Conservation (phyloP, 352 stramenopile species). For the Ophiocytium majus region DNA sequence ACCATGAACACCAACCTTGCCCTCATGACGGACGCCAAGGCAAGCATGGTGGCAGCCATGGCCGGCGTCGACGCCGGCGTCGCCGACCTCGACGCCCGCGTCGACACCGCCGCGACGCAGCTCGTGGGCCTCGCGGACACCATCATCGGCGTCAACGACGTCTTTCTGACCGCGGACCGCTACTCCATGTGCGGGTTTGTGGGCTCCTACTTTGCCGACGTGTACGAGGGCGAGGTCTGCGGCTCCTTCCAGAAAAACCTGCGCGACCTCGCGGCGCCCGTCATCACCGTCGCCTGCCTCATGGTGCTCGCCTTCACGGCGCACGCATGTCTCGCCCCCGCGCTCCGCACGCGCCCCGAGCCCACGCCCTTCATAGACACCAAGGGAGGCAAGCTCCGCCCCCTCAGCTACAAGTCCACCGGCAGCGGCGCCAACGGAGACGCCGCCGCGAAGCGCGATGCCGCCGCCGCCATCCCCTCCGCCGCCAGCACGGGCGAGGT, state of each 20-base stretch:
- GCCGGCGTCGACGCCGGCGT: constrained; percentile 25
- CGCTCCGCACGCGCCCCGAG: neutral
- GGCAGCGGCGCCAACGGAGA: neutral
- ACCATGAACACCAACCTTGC: neutral
- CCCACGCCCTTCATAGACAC: neutral
- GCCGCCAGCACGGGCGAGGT: neutral
- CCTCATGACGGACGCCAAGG: neutral
- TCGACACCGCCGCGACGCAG: constrained; percentile 23
- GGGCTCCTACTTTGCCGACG: constrained; percentile 33
- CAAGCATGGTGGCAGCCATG: neutral
- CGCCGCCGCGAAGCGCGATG: neutral
- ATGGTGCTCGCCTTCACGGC: constrained; percentile 42
- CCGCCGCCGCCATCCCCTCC: neutral
- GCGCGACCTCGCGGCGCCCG: constrained; percentile 20
- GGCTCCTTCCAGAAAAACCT: constrained; percentile 32
- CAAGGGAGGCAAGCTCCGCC: neutral
- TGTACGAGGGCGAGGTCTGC: constrained; percentile 33
- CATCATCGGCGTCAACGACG: constrained; percentile 21
- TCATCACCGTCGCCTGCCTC: constrained; percentile 30
- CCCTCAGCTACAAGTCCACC: no score
- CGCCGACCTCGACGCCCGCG: constrained; percentile 2
- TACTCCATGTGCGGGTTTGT: constrained; percentile 50
- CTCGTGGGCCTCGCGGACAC: constrained; percentile 21
- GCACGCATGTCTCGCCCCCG: constrained; percentile 8
- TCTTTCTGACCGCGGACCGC: constrained; percentile 29